These are phyloP conservation scores for Ramalina intermedia DNA, from an alignment of 495 filamentous ascomycete genomes.

Conservation along the genomic window DNA sequence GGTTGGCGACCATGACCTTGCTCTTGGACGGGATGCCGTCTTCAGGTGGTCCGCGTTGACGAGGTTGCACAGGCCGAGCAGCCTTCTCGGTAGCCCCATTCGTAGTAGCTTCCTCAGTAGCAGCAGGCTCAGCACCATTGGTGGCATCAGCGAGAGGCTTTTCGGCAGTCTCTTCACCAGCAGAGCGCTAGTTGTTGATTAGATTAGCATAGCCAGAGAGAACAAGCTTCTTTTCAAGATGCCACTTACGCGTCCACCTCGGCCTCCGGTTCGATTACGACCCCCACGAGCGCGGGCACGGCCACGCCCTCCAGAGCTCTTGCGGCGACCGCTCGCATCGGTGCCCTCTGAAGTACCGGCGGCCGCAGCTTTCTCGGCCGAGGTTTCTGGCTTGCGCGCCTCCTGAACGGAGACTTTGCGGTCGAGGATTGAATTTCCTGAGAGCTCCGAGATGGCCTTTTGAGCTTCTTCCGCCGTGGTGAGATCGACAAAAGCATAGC, in stretches of 20 bases:
- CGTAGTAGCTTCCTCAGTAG: conserved; percentile 32
- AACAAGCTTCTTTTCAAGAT: not conserved
- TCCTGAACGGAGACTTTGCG: conserved; percentile 98
- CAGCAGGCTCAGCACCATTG: conserved; percentile 41
- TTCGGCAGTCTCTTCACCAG: not conserved
- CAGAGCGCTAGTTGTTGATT: too few relatives aligned
- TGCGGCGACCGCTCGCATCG: conserved; percentile 60
- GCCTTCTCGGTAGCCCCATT: conserved; percentile 30
- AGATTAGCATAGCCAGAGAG: not conserved
- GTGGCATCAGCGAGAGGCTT: conserved; percentile 42
- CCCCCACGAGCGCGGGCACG: conserved; percentile 65
- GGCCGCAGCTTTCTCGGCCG: conserved; percentile 59
- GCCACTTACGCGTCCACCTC: conserved; percentile 42
- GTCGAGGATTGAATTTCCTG: conserved; percentile 89
- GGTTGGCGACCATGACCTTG: conserved; percentile 99
- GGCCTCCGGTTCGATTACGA: conserved; percentile 50
- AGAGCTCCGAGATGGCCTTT: conserved; percentile 84
- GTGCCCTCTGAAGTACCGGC: conserved; percentile 40
- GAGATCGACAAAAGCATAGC: conserved; percentile 97
- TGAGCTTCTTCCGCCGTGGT: conserved; percentile 87
- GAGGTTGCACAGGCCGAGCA: conserved; percentile 33
- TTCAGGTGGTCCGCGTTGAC: conserved; percentile 86
- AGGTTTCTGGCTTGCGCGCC: conserved; percentile 87
- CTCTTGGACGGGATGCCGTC: conserved; percentile 97
- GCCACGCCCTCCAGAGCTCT: conserved; percentile 61